Percentiles rank a stretch among this genome's conserved stretches.
These are phyloP conservation scores for Coniochaeta sp. DNA, from an alignment of 2,329 filamentous ascomycete genomes.

Conservation along the genomic window DNA sequence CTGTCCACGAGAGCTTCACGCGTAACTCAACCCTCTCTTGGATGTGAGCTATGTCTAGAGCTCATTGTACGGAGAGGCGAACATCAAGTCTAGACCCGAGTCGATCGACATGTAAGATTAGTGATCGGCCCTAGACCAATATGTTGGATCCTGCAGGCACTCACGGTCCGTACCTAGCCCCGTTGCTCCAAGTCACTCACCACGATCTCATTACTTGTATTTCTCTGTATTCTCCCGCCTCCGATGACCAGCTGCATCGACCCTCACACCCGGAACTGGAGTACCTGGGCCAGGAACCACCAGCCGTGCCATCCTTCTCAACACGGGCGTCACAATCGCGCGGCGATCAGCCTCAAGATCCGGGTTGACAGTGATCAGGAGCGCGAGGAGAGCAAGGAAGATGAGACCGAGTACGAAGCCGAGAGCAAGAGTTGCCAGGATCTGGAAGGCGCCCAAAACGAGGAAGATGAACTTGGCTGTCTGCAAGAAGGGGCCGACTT, in stretches of 20 bases:
- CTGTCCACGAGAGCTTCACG: too few species aligned
- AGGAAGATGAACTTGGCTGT: constrained; percentile 42
- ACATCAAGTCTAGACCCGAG: too few species aligned
- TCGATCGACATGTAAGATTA: too few species aligned
- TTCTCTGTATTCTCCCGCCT: neutral
- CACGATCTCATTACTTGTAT: neutral
- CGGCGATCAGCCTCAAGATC: constrained; percentile 34
- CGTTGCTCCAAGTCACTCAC: neutral
- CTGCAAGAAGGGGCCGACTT: constrained; percentile 42
- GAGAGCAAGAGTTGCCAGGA: constrained; percentile 25
- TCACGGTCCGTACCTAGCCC: neutral
- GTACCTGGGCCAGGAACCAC: neutral
- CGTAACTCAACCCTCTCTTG: too few species aligned
- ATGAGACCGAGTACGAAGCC: constrained; percentile 28
- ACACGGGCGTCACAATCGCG: constrained; percentile 31
- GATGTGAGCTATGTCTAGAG: too few species aligned
- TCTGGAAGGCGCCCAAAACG: constrained; percentile 36
- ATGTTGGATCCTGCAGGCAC: neutral
- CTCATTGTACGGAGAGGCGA: too few species aligned
- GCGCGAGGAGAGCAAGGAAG: constrained; percentile 25
- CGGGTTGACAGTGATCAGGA: constrained; percentile 38
- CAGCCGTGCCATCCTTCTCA: constrained; percentile 22
- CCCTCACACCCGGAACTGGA: neutral
- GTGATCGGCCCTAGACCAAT: too few species aligned
- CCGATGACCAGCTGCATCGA: neutral